Conservation (phyloP, 108 stramenopile species). For the Nannochloropsis oceanica region DNA sequence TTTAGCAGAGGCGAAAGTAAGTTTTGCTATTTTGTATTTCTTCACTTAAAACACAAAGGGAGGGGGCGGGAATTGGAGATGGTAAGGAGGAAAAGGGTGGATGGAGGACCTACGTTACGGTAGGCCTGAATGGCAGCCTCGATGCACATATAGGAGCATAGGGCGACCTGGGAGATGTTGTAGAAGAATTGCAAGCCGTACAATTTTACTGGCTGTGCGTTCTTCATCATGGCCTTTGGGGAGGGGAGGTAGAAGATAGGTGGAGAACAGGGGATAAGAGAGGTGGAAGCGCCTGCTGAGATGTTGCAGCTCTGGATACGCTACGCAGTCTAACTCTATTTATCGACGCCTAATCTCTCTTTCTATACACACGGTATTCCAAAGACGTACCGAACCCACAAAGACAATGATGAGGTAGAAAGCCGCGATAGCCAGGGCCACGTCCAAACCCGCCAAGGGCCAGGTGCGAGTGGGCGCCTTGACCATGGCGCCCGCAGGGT, state of each 20-base stretch:
- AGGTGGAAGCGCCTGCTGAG: background rate
- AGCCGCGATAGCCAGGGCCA: slow-evolving; percentile 4
- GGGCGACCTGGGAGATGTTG: slow-evolving; percentile 93
- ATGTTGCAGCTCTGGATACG: no score
- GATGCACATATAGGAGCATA: slow-evolving; percentile 97
- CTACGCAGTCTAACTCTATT: no score
- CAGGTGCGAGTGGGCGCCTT: background rate
- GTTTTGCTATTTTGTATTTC: background rate
- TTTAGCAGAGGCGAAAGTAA: background rate
- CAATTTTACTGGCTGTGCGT: background rate
- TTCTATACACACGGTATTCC: background rate
- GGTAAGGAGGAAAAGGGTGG: background rate
- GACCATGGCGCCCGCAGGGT: background rate
- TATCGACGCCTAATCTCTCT: no score
- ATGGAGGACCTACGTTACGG: slow-evolving; percentile 32
- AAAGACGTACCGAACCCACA: background rate
- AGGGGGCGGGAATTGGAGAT: background rate
- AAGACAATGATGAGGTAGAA: slow-evolving; percentile 7
- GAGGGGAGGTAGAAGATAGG: background rate
- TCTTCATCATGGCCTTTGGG: background rate
- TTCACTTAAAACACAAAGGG: no score
- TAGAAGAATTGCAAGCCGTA: slow-evolving; percentile 78
- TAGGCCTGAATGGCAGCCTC: slow-evolving; percentile 76
- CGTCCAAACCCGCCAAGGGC: slow-evolving; percentile 18
- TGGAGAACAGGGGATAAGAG: background rate